These are phyloP conservation scores for Mallotus repandus DNA, from an alignment of 441 rosid species.

Conservation along the genomic window DNA sequence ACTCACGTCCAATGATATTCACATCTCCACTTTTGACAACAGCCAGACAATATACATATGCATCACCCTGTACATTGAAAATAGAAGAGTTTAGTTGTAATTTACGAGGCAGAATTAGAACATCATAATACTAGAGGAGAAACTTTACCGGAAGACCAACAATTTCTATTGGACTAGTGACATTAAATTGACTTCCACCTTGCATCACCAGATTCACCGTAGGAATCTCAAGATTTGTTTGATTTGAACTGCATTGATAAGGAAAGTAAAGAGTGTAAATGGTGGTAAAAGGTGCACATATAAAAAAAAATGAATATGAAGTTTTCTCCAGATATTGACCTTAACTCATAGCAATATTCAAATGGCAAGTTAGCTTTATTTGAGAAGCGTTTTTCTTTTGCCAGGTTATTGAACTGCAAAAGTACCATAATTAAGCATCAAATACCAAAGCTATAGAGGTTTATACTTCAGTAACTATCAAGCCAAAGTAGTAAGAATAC, in stretches of 20 bases:
- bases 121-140: slow-evolving; percentile 7
- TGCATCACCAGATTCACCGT: slow-evolving; percentile 67
- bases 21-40: slow-evolving; percentile 67
- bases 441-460: slow-evolving; percentile 2
- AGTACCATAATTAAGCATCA: slow-evolving; percentile 12
- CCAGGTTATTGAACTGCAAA: slow-evolving; percentile 64
- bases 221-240: slow-evolving; percentile 42
- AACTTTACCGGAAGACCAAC: slow-evolving; percentile 43
- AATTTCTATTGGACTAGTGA: slow-evolving; percentile 50
- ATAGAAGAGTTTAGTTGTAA: slow-evolving; percentile 12
- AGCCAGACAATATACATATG: slow-evolving; percentile 61
- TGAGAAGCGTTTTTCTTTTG: slow-evolving; percentile 47
- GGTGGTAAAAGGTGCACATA: slow-evolving; percentile 1
- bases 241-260: slow-evolving; percentile 47
- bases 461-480: not conserved
- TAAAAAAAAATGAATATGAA: slow-evolving; percentile 8
- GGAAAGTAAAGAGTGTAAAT: slow-evolving; percentile 17
- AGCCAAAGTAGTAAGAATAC: slow-evolving; percentile 31
- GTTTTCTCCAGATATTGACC: slow-evolving; percentile 36
- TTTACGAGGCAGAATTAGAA: slow-evolving; percentile 8
- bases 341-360: slow-evolving; percentile 68
- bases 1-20: slow-evolving; percentile 95
- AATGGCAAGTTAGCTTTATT: slow-evolving; percentile 50
- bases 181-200: slow-evolving; percentile 60
- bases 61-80: slow-evolving; percentile 40